These are phyloP conservation scores for Ambrosiella beaveri DNA, from an alignment of 2,329 filamentous ascomycete species.

Conservation along the genomic window DNA sequence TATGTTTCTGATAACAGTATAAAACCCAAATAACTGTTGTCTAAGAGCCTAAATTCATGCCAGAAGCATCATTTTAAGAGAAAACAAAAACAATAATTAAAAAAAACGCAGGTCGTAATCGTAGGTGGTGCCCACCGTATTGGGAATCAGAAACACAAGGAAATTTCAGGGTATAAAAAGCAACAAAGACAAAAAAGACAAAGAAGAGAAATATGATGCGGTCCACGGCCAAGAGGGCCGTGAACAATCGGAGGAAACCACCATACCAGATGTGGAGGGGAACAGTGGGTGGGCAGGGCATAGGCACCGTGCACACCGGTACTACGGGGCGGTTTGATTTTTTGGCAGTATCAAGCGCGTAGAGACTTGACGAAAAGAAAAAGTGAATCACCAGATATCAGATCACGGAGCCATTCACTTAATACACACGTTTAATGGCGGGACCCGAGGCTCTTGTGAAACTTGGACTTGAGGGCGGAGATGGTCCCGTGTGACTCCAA, in stretches of 20 bases:
- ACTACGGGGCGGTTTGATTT: too few relatives aligned
- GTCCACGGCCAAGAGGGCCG: too few relatives aligned
- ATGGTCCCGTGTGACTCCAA: neutral
- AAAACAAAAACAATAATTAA: neutral
- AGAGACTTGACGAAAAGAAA: too few relatives aligned
- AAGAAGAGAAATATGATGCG: neutral
- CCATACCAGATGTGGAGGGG: too few relatives aligned
- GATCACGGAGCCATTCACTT: neutral
- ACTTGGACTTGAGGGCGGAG: slow-evolving; percentile 4
- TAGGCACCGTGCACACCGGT: too few relatives aligned
- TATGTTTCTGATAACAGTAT: neutral
- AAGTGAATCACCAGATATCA: too few relatives aligned
- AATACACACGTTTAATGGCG: neutral
- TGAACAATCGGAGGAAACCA: too few relatives aligned
- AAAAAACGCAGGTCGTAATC: neutral
- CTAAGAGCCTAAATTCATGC: neutral
- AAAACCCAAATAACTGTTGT: neutral
- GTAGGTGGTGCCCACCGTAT: too few relatives aligned
- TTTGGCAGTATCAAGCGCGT: too few relatives aligned
- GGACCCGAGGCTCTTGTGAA: slow-evolving; percentile 10
- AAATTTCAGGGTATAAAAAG: neutral
- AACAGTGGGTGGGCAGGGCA: too few relatives aligned
- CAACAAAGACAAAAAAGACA: neutral
- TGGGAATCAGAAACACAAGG: neutral
- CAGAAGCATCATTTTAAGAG: neutral